Evolutionary conservation across 352 stramenopile genomes (phyloP).

Genomic region (Pythium sukuiense): DNA sequence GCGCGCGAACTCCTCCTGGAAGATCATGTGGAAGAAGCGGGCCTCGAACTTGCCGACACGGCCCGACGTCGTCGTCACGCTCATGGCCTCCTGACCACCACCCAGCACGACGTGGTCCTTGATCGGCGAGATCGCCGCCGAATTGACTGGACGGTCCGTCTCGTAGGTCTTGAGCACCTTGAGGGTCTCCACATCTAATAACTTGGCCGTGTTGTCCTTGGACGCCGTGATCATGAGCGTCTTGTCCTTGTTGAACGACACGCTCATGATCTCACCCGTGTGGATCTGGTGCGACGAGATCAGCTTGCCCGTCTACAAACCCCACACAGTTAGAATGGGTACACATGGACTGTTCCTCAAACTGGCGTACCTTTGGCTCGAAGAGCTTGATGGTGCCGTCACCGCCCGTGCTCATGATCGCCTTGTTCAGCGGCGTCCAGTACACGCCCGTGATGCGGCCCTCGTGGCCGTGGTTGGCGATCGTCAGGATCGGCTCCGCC

Average conservation of each 20-base stretch:
- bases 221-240: constrained; percentile 97
- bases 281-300: constrained; percentile 89
- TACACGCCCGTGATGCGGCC: constrained; percentile 79
- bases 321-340: neutral
- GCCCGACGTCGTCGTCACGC: constrained; percentile 96
- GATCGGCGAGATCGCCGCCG: constrained; percentile 95
- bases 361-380: constrained; percentile 40
- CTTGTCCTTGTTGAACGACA: constrained; percentile 96
- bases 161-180: constrained; percentile 98
- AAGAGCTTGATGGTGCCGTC: constrained; percentile 84
- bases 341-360: no score
- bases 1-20: constrained; percentile 97
- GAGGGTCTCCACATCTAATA: constrained; percentile 95
- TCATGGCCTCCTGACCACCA: constrained; percentile 98
- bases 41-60: constrained; percentile 94
- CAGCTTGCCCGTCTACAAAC: constrained; percentile 51
- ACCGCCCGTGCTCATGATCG: constrained; percentile 84
- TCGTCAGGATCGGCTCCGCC: constrained; percentile 64
- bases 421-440: constrained; percentile 87
- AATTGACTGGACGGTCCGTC: constrained; percentile 98
- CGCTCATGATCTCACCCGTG: constrained; percentile 95
- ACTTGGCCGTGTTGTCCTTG: constrained; percentile 97
- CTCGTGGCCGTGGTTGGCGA: constrained; percentile 79
- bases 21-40: constrained; percentile 98
- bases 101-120: constrained; percentile 96